These are phyloP conservation scores for Pyricularia pennisetigena DNA, from an alignment of 2,329 filamentous ascomycete species.

Conservation along the genomic window DNA sequence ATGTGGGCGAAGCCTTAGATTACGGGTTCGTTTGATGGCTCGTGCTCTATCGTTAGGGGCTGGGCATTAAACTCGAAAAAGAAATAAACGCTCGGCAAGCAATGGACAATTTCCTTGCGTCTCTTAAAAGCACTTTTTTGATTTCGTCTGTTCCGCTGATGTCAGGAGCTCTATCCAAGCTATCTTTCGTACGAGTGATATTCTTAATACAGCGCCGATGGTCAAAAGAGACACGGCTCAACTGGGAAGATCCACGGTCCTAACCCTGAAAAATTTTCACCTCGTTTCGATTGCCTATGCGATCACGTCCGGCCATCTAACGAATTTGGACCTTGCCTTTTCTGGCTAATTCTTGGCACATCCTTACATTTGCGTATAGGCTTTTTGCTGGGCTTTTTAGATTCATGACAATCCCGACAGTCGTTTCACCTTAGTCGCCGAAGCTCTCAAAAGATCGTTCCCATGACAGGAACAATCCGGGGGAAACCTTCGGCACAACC, in stretches of 20 bases:
- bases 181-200: neutral
- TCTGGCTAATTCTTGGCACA: neutral
- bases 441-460: neutral
- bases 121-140: neutral
- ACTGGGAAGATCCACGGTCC: neutral
- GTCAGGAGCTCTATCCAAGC: neutral
- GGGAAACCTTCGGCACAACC: neutral
- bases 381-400: neutral
- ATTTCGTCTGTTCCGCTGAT: neutral
- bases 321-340: neutral
- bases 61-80: neutral
- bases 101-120: neutral
- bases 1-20: neutral
- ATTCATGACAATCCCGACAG: neutral
- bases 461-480: neutral
- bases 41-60: neutral
- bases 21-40: neutral
- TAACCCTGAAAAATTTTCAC: neutral
- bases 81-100: neutral
- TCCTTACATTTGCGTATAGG: neutral
- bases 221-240: neutral
- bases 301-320: neutral
- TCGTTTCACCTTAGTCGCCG: neutral
- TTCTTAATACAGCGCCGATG: neutral
- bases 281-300: neutral